Evolutionary conservation across 1,284 basidiomycete genomes (phyloP), one percentile per base, ranked within the genome.

Genomic region (Agroathelia rolfsii): DNA sequence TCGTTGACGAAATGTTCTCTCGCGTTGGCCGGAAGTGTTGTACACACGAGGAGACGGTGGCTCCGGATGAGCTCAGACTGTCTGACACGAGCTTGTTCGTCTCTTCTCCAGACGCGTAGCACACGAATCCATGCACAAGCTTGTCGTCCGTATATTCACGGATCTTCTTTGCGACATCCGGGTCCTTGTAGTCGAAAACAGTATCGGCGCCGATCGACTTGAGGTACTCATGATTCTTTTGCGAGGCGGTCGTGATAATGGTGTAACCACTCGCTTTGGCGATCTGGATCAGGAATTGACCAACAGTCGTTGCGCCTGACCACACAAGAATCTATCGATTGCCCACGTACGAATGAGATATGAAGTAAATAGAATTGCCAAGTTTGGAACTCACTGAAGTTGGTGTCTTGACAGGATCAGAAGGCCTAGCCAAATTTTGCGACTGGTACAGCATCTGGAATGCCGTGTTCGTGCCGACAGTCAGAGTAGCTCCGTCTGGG

Each of bases 231-330:
- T 49, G 52, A 39, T 57, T 59, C 19, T 48, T 45, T 3, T 55
- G 49, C 29, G 58, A 60, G 13, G 57, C 55, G 6, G 57, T 59
- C 14, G 50, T 48, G 39, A 60, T 48, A 30, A 62, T 57, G 29
- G 48, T 49, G 40, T 48, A 47, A 9, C 58, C 57, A 1, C 49
- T 35, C 7, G 50, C 40, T 19, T 48, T 49, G n/a, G 50, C 60
- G 11, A 66, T 48, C 41, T 65, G 61, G 25, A 64, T 44, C 3
- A 56, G 59, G 40, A 53, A 59, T n/a, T 57, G 45, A 3, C 64
- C 64, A 15, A 64, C 60, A 10, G 53, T n/a, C 3, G 57, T 51
- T 3, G 56, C 41, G 3, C 57, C 58, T 3, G 50, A 52, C 53
- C 55, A 62, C 6, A 62, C 45, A n/a, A 62, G 46, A 23, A 63